Evolutionary conservation across 2,329 filamentous ascomycete genomes (phyloP).

Genomic region (Gyromitra esculenta): DNA sequence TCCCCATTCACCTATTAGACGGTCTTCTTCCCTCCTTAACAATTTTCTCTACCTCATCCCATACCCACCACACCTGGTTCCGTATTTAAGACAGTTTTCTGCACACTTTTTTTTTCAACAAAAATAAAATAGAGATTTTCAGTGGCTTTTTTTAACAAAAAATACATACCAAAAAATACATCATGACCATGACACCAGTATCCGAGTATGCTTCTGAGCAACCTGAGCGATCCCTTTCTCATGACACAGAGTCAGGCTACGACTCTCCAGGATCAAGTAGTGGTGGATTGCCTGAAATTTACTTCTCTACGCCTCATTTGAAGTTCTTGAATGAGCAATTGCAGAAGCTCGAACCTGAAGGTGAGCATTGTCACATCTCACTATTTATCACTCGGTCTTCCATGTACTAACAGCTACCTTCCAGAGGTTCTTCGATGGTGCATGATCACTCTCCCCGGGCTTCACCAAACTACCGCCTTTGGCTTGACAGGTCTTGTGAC

Average conservation of each 20-base stretch:
- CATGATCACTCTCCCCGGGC: conserved; percentile 85
- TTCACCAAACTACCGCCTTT: conserved; percentile 88
- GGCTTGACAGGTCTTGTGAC: conserved; percentile 82
- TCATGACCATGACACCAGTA: conserved; percentile 45
- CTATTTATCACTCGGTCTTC: background rate
- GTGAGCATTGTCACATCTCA: conserved; percentile 60
- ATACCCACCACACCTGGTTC: conserved; percentile 15
- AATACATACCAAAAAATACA: conserved; percentile 41
- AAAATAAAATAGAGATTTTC: conserved; percentile 23
- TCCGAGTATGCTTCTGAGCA: conserved; percentile 43
- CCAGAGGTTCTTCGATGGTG: conserved; percentile 89
- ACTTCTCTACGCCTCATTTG: conserved; percentile 87
- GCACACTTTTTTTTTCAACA: conserved; percentile 7
- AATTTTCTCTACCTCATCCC: conserved; percentile 36
- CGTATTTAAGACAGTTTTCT: conserved; percentile 11
- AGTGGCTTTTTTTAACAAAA: conserved; percentile 21
- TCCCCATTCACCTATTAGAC: conserved; percentile 43
- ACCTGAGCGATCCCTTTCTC: conserved; percentile 50
- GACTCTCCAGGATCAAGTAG: conserved; percentile 72
- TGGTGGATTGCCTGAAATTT: conserved; percentile 75
- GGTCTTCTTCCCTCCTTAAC: conserved; percentile 32
- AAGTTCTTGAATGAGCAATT: conserved; percentile 90
- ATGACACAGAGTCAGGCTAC: conserved; percentile 82
- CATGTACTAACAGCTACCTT: conserved; percentile 55
- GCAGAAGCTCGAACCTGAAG: conserved; percentile 83